Conservation (phyloP, 148 eudicot species). For the Persicaria maculosa region DNA sequence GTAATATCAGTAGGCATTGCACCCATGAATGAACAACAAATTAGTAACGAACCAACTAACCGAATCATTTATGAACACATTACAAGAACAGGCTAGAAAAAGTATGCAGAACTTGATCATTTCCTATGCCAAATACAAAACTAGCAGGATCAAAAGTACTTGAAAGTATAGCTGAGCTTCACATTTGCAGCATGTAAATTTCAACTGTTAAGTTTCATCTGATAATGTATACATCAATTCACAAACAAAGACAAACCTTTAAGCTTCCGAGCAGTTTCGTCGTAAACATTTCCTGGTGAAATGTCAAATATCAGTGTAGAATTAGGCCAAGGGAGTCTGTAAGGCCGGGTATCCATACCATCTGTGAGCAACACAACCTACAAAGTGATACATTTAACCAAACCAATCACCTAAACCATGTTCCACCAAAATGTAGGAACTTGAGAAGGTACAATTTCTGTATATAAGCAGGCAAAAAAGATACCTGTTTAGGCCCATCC, state of each 20-base stretch:
- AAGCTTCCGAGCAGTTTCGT: constrained; percentile 41
- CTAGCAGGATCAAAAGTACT: neutral
- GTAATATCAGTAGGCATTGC: constrained; percentile 11
- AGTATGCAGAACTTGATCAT: neutral
- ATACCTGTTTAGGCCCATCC: constrained; percentile 72
- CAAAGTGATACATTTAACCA: constrained; percentile 17
- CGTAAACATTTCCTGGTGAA: constrained; percentile 51
- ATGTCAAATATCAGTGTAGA: constrained; percentile 71
- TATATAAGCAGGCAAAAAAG: neutral
- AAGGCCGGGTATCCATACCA: constrained; percentile 92
- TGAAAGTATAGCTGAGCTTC: neutral
- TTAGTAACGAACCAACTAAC: neutral
- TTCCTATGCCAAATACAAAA: neutral
- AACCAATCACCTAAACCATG: neutral
- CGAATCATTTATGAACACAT: neutral
- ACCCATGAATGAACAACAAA: neutral
- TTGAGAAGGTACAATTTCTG: neutral
- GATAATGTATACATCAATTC: neutral
- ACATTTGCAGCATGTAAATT: neutral
- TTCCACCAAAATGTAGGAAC: neutral
- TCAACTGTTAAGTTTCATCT: neutral
- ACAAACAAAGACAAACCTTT: constrained; percentile 34
- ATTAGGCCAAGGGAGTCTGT: constrained; percentile 72
- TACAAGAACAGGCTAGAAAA: neutral
- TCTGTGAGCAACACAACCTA: constrained; percentile 93